A percentile compares a stretch with the other conserved stretches of the same genome.
Evolutionary conservation across 2,329 filamentous ascomycete genomes (phyloP).

Genomic region (Talaromyces marneffei): DNA sequence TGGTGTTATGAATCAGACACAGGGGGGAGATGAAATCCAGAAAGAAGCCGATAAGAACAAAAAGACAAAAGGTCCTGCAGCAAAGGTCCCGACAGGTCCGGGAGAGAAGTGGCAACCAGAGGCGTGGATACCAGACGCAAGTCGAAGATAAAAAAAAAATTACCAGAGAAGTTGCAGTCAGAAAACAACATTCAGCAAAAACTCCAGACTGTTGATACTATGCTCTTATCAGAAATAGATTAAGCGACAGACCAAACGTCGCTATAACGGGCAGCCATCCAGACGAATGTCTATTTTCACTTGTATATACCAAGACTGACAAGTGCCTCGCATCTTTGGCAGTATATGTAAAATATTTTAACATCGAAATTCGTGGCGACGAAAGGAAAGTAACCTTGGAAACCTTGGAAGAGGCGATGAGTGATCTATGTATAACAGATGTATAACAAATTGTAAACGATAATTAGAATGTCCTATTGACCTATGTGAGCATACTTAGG

Average conservation of each 20-base stretch:
- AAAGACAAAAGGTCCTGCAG: constrained; percentile 51
- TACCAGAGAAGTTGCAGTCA: not conserved
- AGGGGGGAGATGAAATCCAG: constrained; percentile 26
- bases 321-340: not conserved
- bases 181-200: not conserved
- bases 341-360: not conserved
- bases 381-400: not conserved
- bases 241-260: not conserved
- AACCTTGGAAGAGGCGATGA: too few species aligned
- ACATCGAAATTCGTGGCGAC: not conserved
- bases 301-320: not conserved
- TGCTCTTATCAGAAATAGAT: not conserved
- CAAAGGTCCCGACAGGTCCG: constrained; percentile 49
- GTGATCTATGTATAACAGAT: not conserved
- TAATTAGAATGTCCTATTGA: too few species aligned
- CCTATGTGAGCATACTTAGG: too few species aligned
- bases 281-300: not conserved
- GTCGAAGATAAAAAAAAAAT: constrained; percentile 29
- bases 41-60: constrained; percentile 13
- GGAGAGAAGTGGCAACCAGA: constrained; percentile 64
- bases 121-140: constrained; percentile 53
- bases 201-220: not conserved
- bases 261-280: not conserved
- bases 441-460: not conserved
- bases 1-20: constrained; percentile 25